Conservation (phyloP, 306 rosid genomes). For the Datisca glomerata region DNA sequence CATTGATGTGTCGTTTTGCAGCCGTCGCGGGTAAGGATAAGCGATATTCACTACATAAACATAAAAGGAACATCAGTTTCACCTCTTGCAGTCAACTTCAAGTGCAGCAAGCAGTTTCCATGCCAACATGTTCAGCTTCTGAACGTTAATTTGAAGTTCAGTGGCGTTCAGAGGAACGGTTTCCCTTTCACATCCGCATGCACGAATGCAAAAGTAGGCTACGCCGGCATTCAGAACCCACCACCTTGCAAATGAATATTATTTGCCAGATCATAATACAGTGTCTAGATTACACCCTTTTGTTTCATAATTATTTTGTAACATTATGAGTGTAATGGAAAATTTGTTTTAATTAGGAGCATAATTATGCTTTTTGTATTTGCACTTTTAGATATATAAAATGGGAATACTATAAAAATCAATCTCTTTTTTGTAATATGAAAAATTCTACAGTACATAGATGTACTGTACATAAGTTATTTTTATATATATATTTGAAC, state of each 20-base stretch:
- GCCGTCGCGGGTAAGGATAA: conserved; percentile 11
- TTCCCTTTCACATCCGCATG: conserved; percentile 1
- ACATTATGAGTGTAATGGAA: too few species aligned
- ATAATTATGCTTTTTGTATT: too few species aligned
- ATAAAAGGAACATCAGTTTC: conserved; percentile 6
- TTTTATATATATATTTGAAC: too few species aligned
- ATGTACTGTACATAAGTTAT: too few species aligned
- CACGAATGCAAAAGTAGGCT: conserved; percentile 12
- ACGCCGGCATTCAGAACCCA: conserved; percentile 9
- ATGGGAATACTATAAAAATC: too few species aligned
- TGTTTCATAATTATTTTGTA: too few species aligned
- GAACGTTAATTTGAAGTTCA: conserved; percentile 4
- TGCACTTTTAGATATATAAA: too few species aligned
- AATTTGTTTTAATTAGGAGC: too few species aligned
- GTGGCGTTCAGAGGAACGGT: background rate
- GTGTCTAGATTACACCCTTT: background rate
- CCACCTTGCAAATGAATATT: conserved; percentile 13
- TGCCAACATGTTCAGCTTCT: conserved; percentile 4
- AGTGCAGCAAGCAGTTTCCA: conserved; percentile 12
- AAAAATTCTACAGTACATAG: too few species aligned
- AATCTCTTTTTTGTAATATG: too few species aligned
- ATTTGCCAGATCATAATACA: too few species aligned
- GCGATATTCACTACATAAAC: conserved; percentile 11
- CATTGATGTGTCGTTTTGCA: background rate
- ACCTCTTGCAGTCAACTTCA: background rate